Base-by-base conservation (phyloP, 345 rosid species). In the Anastatica hierochuntica region DNA sequence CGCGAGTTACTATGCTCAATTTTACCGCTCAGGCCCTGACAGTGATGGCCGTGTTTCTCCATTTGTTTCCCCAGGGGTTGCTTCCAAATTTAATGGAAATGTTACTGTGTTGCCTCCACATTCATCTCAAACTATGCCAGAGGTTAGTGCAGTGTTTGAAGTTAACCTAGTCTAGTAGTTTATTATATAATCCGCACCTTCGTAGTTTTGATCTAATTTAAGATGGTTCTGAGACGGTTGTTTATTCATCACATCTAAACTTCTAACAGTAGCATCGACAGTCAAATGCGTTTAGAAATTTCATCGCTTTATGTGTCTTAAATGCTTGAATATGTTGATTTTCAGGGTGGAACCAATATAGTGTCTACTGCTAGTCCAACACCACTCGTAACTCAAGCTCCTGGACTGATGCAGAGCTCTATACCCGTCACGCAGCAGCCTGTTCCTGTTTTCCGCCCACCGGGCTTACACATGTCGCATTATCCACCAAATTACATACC, bases 401-500 rank as follows among this genome's bases (percentile, higher is more conserved):
- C 82, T 58, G 96, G 90, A 43, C 64, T 71, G 41, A 74, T 80
- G 90, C 97, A 86, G 62, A 86, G 81, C 71, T 85, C 97, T 57
- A 49, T 89, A 23, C 58, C 94, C 46, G 75, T 72, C 62, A 74
- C 83, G 48, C 97, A 90, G 69, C 97, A 84, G 63, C 84, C 84
- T 68, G 72, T 82, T 31, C 87, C 90, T 23, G 85, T 82, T 30
- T 90, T 80, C 61, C 86, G 94, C 10, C 79, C 97, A n/a, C 88
- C 96, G 16, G 56, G 95, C 18, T 67, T 90, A 74, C 96, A 86
- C 41, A 53, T 84, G 60, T 66, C 97, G 14, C 95, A 77, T 73
- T 90, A 73, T 69, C 87, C 90, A 44, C 88, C 88, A 70, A 90
- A 84, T 49, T 90, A 76, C 72, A 60, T 90, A 58, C 86, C 88